These are phyloP conservation scores for Cladophialophora yegresii DNA, from an alignment of 2,329 filamentous ascomycete species.

Conservation along the genomic window DNA sequence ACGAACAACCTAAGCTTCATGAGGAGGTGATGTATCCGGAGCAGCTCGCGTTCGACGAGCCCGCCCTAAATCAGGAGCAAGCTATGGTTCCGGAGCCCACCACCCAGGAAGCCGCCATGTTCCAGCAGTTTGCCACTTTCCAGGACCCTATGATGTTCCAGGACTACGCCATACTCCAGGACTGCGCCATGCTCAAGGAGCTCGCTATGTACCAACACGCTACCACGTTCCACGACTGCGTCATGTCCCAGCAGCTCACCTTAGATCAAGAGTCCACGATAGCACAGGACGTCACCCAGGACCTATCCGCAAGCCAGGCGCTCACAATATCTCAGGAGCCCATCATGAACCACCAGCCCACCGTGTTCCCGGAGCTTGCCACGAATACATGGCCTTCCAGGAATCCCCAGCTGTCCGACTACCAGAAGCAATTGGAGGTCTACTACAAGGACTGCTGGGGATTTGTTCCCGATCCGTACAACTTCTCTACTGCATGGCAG, in stretches of 20 bases:
- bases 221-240: too few relatives aligned
- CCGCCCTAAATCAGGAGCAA: neutral
- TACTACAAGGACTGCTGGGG: neutral
- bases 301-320: neutral
- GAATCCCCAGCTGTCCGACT: neutral
- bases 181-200: neutral
- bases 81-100: neutral
- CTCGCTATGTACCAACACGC: neutral
- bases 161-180: neutral
- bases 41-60: neutral
- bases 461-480: neutral
- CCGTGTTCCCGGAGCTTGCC: neutral
- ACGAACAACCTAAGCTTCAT: neutral
- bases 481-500: neutral
- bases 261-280: too few relatives aligned
- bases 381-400: neutral
- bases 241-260: too few relatives aligned
- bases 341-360: neutral
- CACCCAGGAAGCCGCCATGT: neutral
- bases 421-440: neutral
- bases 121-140: neutral
- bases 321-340: too few relatives aligned
- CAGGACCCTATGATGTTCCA: neutral
- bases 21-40: neutral
- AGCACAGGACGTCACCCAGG: neutral